Evolutionary conservation across 352 stramenopile genomes (phyloP).

Genomic region (Globisporangium radiosum): DNA sequence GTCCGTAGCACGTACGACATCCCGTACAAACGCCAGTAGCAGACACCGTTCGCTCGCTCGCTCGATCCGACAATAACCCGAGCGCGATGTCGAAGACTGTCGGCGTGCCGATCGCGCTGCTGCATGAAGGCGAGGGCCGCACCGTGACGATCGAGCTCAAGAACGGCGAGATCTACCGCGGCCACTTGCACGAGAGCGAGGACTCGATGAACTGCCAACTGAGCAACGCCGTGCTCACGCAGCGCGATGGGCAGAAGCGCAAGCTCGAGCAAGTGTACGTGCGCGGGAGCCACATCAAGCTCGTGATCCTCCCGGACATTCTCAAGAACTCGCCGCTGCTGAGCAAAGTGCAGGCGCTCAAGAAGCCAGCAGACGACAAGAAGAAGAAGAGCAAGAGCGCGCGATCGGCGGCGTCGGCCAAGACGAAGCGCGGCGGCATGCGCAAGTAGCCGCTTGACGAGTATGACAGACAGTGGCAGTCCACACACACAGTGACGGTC

Average conservation of each 20-base stretch:
- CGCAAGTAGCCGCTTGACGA: slow-evolving; percentile 25
- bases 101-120: slow-evolving; percentile 76
- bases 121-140: slow-evolving; percentile 84
- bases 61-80: too few species aligned
- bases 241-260: slow-evolving; percentile 73
- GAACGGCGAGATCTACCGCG: slow-evolving; percentile 86
- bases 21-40: too few species aligned
- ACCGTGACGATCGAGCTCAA: slow-evolving; percentile 85
- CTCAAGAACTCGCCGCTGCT: slow-evolving; percentile 97
- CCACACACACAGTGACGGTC: too few species aligned
- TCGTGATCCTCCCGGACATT: slow-evolving; percentile 95
- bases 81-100: slow-evolving; percentile 58
- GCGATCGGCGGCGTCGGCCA: slow-evolving; percentile 15
- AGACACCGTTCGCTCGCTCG: too few species aligned
- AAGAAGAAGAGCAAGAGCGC: slow-evolving; percentile 23
- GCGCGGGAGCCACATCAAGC: slow-evolving; percentile 94
- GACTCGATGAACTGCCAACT: slow-evolving; percentile 98
- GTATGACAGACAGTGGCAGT: too few species aligned
- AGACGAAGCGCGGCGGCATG: slow-evolving; percentile 16
- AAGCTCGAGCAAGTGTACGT: slow-evolving; percentile 92
- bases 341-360: slow-evolving; percentile 91
- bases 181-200: slow-evolving; percentile 76
- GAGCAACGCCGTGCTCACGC: slow-evolving; percentile 86
- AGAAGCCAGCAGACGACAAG: slow-evolving; percentile 58
- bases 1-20: too few species aligned